phyloP scores from a whole-genome alignment of 352 stramenopile species.

The Globisporangium solare region DNA sequence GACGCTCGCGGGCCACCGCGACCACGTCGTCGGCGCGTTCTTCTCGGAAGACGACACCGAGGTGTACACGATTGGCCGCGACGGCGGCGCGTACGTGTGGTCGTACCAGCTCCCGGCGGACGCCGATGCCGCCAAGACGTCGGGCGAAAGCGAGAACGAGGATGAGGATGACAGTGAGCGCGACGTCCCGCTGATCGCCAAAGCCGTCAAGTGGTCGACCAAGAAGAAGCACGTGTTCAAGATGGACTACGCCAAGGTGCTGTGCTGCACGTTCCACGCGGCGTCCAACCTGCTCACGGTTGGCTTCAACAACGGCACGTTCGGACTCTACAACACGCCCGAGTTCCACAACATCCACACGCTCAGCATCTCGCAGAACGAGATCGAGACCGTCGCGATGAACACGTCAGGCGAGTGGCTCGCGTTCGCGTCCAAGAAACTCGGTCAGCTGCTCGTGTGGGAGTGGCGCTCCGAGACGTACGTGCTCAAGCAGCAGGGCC shows the following conservation, averaged over 20 bases:
- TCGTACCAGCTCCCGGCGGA: constrained; percentile 53
- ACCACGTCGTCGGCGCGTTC: constrained; percentile 82
- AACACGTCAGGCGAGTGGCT: constrained; percentile 97
- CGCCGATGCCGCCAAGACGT: constrained; percentile 24
- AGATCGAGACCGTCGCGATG: constrained; percentile 92
- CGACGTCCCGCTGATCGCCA: constrained; percentile 56
- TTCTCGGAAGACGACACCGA: constrained; percentile 75
- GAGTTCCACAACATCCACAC: constrained; percentile 96
- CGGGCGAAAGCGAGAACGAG: constrained; percentile 26
- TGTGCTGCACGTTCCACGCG: constrained; percentile 89
- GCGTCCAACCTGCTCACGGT: constrained; percentile 88
- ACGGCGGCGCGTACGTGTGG: constrained; percentile 88
- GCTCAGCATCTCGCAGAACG: constrained; percentile 88
- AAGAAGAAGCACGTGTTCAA: constrained; percentile 87
- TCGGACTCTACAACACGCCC: constrained; percentile 97
- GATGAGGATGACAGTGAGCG: constrained; percentile 25
- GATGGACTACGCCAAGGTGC: constrained; percentile 87
- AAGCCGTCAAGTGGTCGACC: constrained; percentile 80
- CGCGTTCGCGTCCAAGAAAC: constrained; percentile 94
- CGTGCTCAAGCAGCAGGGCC: constrained; percentile 99
- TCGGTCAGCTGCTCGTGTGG: constrained; percentile 99
- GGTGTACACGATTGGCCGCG: constrained; percentile 85
- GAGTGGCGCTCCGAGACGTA: constrained; percentile 99
- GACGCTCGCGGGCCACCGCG: constrained; percentile 86
- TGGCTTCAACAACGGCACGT: constrained; percentile 96